Conservation (phyloP, 2,329 filamentous ascomycete species). For the Apiospora kogelbergensis region DNA sequence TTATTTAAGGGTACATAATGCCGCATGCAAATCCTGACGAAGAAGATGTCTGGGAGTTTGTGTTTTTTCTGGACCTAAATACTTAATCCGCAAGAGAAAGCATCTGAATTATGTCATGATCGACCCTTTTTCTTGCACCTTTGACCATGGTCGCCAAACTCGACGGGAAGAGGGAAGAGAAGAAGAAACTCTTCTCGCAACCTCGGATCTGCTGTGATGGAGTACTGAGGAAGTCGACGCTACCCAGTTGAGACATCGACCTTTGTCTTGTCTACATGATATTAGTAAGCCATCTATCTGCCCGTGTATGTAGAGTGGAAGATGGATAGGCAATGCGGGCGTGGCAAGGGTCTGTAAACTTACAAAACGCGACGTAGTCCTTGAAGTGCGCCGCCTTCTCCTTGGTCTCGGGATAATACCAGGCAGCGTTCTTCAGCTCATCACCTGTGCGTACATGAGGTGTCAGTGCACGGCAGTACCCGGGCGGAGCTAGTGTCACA, state of each 20-base stretch:
- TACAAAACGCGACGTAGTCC: slow-evolving; percentile 59
- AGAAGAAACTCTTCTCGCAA: background rate
- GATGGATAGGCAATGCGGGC: background rate
- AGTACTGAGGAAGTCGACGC: background rate
- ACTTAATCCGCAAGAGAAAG: too few species aligned
- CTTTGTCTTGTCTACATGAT: background rate
- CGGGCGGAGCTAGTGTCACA: too few species aligned
- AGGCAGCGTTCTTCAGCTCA: slow-evolving; percentile 53
- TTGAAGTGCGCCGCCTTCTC: slow-evolving; percentile 51
- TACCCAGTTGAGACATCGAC: slow-evolving; percentile 20
- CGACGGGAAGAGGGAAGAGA: too few species aligned
- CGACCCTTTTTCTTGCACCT: too few species aligned
- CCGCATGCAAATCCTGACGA: too few species aligned
- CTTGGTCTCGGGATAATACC: slow-evolving; percentile 55
- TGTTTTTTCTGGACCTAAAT: too few species aligned
- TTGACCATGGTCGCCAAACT: too few species aligned
- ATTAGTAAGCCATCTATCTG: background rate
- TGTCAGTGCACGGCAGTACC: background rate
- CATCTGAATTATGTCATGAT: too few species aligned
- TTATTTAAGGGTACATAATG: too few species aligned
- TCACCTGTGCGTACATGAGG: slow-evolving; percentile 33
- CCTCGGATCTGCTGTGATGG: too few species aligned
- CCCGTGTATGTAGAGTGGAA: background rate
- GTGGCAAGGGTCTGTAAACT: slow-evolving; percentile 25
- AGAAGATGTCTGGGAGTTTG: too few species aligned